Evolutionary conservation across 2,329 filamentous ascomycete genomes (phyloP).

Genomic region (Botrytis fabae): DNA sequence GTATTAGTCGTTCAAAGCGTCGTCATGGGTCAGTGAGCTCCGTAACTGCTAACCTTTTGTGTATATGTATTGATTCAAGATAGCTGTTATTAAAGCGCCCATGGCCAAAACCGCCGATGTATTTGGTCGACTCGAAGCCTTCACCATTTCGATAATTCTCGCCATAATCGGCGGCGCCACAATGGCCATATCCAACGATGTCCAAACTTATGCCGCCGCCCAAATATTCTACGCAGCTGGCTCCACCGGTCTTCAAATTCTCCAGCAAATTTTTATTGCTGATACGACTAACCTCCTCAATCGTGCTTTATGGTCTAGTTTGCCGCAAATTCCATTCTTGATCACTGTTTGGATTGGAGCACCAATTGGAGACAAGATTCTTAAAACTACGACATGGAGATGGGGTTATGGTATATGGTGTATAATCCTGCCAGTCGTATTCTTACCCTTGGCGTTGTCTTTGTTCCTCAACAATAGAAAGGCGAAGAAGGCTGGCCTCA

Average conservation of each 20-base stretch:
- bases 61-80: constrained; percentile 41
- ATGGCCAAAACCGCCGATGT: constrained; percentile 53
- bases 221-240: constrained; percentile 66
- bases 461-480: constrained; percentile 54
- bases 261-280: constrained; percentile 59
- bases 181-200: constrained; percentile 62
- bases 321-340: constrained; percentile 44
- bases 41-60: constrained; percentile 42
- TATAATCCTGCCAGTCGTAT: constrained; percentile 57
- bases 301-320: constrained; percentile 50
- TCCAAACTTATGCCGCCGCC: constrained; percentile 59
- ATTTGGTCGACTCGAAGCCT: constrained; percentile 51
- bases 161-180: constrained; percentile 56
- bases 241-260: constrained; percentile 50
- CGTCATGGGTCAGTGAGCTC: constrained; percentile 4
- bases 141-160: constrained; percentile 46
- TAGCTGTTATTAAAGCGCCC: constrained; percentile 59
- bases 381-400: constrained; percentile 54
- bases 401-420: constrained; percentile 66
- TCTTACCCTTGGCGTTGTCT: constrained; percentile 54
- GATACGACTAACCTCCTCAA: constrained; percentile 66
- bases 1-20: constrained; percentile 20
- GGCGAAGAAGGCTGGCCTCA: constrained; percentile 50
- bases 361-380: constrained; percentile 43
- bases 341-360: constrained; percentile 50